These are phyloP conservation scores for Wallacemonas sp. DNA, from an alignment of 208 protist species.

Conservation along the genomic window DNA sequence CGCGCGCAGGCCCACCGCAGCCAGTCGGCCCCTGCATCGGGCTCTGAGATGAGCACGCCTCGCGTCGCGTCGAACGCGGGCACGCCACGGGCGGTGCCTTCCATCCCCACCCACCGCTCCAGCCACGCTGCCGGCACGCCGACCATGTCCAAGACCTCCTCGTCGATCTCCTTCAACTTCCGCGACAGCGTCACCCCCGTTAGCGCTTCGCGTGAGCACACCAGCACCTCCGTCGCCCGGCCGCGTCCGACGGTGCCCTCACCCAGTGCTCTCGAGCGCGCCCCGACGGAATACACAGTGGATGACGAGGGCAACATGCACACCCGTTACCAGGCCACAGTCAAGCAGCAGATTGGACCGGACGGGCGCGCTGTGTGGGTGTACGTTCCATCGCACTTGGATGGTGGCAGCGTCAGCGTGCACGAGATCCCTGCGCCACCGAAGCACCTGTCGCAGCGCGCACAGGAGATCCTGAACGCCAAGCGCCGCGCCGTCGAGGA, in stretches of 20 bases:
- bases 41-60: conserved; percentile 8
- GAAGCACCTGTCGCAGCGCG: conserved; percentile 54
- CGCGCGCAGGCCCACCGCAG: conserved; percentile 15
- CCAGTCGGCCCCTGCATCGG: conserved; percentile 8
- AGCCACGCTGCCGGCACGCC: conserved; percentile 14
- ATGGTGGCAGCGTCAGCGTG: conserved; percentile 10
- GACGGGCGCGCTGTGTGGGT: conserved; percentile 65
- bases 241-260: conserved; percentile 45
- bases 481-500: conserved; percentile 38
- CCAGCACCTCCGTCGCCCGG: background rate
- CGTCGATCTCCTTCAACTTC: conserved; percentile 26
- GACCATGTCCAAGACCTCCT: conserved; percentile 21
- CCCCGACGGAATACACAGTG: conserved; percentile 30
- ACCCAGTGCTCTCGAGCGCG: conserved; percentile 33
- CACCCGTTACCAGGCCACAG: conserved; percentile 26
- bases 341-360: conserved; percentile 31
- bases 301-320: conserved; percentile 36
- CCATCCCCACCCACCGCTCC: conserved; percentile 2
- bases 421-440: conserved; percentile 54
- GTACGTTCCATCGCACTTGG: conserved; percentile 33
- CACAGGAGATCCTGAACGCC: conserved; percentile 51
- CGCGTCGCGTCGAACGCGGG: background rate
- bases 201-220: conserved; percentile 11
- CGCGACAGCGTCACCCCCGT: conserved; percentile 5
- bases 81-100: background rate